Conservation (phyloP, 306 rosid genomes). For the Cercis canadensis region DNA sequence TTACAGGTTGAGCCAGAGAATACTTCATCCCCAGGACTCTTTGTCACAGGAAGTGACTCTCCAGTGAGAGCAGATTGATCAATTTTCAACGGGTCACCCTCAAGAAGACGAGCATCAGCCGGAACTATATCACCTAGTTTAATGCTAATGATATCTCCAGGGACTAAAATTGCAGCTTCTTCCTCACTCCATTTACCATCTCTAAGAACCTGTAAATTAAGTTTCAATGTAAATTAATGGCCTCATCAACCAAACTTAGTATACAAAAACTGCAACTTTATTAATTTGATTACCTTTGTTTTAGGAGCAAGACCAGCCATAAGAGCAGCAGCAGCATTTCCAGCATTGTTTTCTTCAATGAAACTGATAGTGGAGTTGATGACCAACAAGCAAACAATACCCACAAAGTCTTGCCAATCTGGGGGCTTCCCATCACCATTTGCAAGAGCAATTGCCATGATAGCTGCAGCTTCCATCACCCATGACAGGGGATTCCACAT, state of each 20-base stretch:
- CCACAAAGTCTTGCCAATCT: slow-evolving; percentile 98
- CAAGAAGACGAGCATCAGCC: slow-evolving; percentile 99
- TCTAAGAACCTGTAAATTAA: slow-evolving; percentile 76
- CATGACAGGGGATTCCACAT: slow-evolving; percentile 99
- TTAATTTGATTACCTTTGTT: slow-evolving; percentile 66
- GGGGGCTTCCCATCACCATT: slow-evolving; percentile 89
- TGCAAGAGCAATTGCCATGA: slow-evolving; percentile 96
- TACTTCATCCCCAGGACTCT: slow-evolving; percentile 88
- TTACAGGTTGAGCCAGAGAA: slow-evolving; percentile 99
- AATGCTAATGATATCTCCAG: slow-evolving; percentile 93
- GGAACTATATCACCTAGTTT: slow-evolving; percentile 96
- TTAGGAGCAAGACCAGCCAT: slow-evolving; percentile 99
- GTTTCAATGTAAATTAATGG: slow-evolving; percentile 13
- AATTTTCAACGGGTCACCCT: slow-evolving; percentile 92
- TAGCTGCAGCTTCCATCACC: slow-evolving; percentile 98
- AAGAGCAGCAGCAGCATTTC: slow-evolving; percentile 99
- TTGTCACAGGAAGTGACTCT: slow-evolving; percentile 97
- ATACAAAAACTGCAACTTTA: neutral
- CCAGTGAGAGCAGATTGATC: slow-evolving; percentile 99
- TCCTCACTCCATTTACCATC: slow-evolving; percentile 93
- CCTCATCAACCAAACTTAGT: neutral
- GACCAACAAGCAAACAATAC: slow-evolving; percentile 78
- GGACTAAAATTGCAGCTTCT: slow-evolving; percentile 93
- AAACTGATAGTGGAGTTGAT: slow-evolving; percentile 98
- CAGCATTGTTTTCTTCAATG: slow-evolving; percentile 97